Percentiles rank a stretch among this genome's conserved stretches.
Evolutionary conservation across 345 rosid species (phyloP).

Genomic region (Melaleuca alternifolia): DNA sequence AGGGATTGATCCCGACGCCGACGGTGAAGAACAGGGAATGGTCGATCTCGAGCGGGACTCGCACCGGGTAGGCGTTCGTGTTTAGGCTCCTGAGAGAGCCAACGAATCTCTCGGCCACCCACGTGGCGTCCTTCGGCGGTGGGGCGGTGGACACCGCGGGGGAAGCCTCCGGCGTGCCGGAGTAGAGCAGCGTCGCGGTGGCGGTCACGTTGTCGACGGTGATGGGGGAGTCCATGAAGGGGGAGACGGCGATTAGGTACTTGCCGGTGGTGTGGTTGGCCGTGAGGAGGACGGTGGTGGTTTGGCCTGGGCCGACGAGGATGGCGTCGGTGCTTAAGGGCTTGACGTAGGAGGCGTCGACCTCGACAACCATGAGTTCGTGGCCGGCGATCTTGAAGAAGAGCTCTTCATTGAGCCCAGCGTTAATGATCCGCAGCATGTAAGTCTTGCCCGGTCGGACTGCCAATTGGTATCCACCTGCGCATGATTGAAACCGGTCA

Average conservation of each 20-base stretch:
- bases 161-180: slow-evolving; percentile 29
- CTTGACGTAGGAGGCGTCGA: slow-evolving; percentile 69
- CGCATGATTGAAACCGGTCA: neutral
- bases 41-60: slow-evolving; percentile 54
- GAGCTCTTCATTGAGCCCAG: slow-evolving; percentile 85
- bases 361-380: slow-evolving; percentile 73
- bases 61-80: slow-evolving; percentile 46
- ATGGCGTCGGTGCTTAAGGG: slow-evolving; percentile 64
- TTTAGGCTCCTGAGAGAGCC: slow-evolving; percentile 58
- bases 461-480: slow-evolving; percentile 10
- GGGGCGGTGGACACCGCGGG: slow-evolving; percentile 28
- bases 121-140: slow-evolving; percentile 58
- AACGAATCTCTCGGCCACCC: slow-evolving; percentile 34
- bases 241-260: slow-evolving; percentile 53
- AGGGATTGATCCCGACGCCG: slow-evolving; percentile 65
- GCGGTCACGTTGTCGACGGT: slow-evolving; percentile 58
- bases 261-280: slow-evolving; percentile 29
- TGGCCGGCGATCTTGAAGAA: slow-evolving; percentile 83
- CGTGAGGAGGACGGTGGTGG: slow-evolving; percentile 58
- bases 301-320: slow-evolving; percentile 71
- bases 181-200: slow-evolving; percentile 56
- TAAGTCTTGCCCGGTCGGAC: slow-evolving; percentile 54
- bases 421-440: slow-evolving; percentile 69
- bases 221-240: slow-evolving; percentile 73
- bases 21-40: slow-evolving; percentile 57